Conservation (phyloP, 805 yeast species). For the Sugiyamaella marilandica region DNA sequence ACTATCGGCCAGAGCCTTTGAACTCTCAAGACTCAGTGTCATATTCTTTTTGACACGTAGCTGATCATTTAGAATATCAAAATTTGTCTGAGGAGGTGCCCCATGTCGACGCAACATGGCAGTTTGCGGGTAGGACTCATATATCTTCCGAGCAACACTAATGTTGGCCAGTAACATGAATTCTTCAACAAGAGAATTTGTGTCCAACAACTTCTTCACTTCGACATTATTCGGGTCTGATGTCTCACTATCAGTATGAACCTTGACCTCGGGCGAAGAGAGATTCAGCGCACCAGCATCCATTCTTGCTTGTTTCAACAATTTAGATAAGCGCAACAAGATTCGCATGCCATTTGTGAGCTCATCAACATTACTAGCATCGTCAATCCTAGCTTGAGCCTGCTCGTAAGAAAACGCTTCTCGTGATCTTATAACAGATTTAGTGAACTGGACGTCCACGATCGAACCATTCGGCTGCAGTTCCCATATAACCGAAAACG, state of each 20-base stretch:
- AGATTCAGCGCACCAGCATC: conserved; percentile 95
- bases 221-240: conserved; percentile 96
- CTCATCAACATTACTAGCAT: conserved; percentile 66
- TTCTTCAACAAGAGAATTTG: conserved; percentile 95
- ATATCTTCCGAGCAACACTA: conserved; percentile 89
- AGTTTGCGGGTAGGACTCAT: conserved; percentile 91
- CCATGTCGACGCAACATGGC: conserved; percentile 98
- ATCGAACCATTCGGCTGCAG: conserved; percentile 82
- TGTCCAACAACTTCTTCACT: conserved; percentile 78
- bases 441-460: conserved; percentile 70
- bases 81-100: conserved; percentile 93
- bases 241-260: conserved; percentile 94
- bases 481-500: conserved; percentile 96
- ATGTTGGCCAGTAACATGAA: conserved; percentile 97
- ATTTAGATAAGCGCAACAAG: conserved; percentile 71
- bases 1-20: conserved; percentile 89
- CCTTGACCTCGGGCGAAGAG: conserved; percentile 97
- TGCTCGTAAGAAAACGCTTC: conserved; percentile 93
- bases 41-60: conserved; percentile 72
- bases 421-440: conserved; percentile 83
- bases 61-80: conserved; percentile 86
- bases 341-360: conserved; percentile 86
- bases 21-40: conserved; percentile 73
- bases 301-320: conserved; percentile 75
- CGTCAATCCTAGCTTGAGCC: conserved; percentile 91